Evolutionary conservation across 2,329 filamentous ascomycete species (phyloP).

Genomic region (Alternaria sp.): DNA sequence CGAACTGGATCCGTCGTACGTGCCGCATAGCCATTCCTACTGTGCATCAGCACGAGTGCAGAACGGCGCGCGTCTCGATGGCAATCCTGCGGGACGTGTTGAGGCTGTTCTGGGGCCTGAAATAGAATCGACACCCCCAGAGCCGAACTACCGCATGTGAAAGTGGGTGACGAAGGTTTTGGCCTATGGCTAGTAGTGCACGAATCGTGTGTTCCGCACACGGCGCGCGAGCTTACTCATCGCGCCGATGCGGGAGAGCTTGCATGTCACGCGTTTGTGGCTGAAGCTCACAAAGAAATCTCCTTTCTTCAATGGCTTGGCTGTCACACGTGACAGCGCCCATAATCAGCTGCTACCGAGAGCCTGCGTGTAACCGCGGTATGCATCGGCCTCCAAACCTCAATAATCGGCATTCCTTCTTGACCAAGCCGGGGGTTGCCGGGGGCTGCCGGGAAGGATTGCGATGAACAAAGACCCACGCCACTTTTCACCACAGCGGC

Average conservation of each 20-base stretch:
- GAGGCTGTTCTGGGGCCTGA: slow-evolving; percentile 17
- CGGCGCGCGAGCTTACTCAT: slow-evolving; percentile 21
- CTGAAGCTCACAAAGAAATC: slow-evolving; percentile 12
- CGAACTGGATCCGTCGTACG: slow-evolving; percentile 20
- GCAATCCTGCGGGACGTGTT: slow-evolving; percentile 17
- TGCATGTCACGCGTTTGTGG: slow-evolving; percentile 20
- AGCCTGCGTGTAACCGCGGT: slow-evolving; percentile 22
- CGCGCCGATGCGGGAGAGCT: slow-evolving; percentile 4
- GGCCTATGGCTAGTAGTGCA: slow-evolving; percentile 6
- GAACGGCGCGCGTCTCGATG: slow-evolving; percentile 18
- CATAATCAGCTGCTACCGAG: slow-evolving; percentile 24
- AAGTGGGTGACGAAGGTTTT: slow-evolving; percentile 21
- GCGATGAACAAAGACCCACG: slow-evolving; percentile 15
- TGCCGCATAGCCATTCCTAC: slow-evolving; percentile 16
- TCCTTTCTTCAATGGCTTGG: slow-evolving; percentile 10
- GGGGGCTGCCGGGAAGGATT: slow-evolving; percentile 18
- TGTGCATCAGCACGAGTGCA: slow-evolving; percentile 13
- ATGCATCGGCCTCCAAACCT: slow-evolving; percentile 12
- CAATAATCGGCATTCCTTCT: slow-evolving; percentile 19
- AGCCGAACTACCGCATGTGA: slow-evolving; percentile 27
- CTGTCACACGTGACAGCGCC: slow-evolving; percentile 7
- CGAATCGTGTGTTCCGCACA: slow-evolving; percentile 20
- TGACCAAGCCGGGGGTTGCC: slow-evolving; percentile 8
- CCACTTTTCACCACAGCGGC: slow-evolving; percentile 18
- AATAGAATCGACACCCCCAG: slow-evolving; percentile 3